phyloP scores from a whole-genome alignment of 345 rosid species.

The Linum lewisii region DNA sequence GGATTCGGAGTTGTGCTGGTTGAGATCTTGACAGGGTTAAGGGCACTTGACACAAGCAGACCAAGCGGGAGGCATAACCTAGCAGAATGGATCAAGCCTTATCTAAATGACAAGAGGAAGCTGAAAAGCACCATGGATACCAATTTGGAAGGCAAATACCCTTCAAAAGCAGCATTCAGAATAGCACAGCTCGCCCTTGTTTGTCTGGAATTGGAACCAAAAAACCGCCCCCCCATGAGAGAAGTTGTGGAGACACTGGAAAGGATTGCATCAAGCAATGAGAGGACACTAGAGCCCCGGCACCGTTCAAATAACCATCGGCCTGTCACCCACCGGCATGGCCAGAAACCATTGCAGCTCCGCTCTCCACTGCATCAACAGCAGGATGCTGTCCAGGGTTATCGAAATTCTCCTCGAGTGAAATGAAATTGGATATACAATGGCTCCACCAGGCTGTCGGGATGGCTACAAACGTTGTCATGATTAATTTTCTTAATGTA shows the following conservation, averaged over 20 bases:
- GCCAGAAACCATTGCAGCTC: conserved; percentile 33
- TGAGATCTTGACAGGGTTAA: conserved; percentile 75
- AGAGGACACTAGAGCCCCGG: conserved; percentile 44
- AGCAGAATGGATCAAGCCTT: conserved; percentile 82
- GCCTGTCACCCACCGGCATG: conserved; percentile 16
- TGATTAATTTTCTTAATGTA: no score
- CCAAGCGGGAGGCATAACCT: conserved; percentile 61
- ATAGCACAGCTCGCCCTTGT: conserved; percentile 61
- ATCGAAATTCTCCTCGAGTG: conserved; percentile 16
- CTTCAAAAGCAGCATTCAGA: conserved; percentile 51
- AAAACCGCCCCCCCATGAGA: conserved; percentile 74
- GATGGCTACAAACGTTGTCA: no score
- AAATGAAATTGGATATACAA: conserved; percentile 15
- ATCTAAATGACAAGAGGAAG: conserved; percentile 55
- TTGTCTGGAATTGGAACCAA: conserved; percentile 65
- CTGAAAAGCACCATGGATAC: conserved; percentile 60
- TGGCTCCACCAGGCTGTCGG: no score
- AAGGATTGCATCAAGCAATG: conserved; percentile 40
- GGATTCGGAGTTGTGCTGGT: conserved; percentile 87
- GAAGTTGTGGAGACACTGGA: conserved; percentile 63
- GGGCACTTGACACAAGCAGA: conserved; percentile 70
- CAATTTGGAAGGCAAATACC: conserved; percentile 69
- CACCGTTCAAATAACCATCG: conserved; percentile 21
- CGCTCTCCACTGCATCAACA: conserved; percentile 46
- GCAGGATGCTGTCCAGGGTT: conserved; percentile 20